phyloP scores from a whole-genome alignment of 176 grass and related monocot species.

The Puya raimondii region DNA sequence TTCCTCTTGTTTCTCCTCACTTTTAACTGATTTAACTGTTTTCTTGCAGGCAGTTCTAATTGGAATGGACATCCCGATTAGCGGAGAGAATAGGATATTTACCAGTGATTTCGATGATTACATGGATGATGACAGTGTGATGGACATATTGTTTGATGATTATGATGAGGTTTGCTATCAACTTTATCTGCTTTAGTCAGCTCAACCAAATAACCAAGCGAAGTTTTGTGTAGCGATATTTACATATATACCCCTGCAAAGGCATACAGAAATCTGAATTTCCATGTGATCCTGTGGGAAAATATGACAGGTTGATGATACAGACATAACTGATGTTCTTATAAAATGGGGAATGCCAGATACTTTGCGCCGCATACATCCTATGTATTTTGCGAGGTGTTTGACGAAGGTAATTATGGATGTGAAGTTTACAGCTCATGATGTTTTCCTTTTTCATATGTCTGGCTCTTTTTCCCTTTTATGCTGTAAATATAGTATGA shows the following conservation, averaged over 20 bases:
- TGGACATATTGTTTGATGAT: slow-evolving; percentile 38
- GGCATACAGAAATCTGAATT: background rate
- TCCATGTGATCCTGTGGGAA: background rate
- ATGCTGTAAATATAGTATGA: no score
- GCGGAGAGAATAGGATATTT: slow-evolving; percentile 43
- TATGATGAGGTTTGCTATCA: slow-evolving; percentile 44
- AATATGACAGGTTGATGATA: slow-evolving; percentile 63
- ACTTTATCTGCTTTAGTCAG: background rate
- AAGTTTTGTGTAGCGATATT: background rate
- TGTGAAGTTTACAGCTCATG: slow-evolving; percentile 6
- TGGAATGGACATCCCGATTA: slow-evolving; percentile 40
- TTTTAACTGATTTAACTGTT: slow-evolving; percentile 32
- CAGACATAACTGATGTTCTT: slow-evolving; percentile 79
- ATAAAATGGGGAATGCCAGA: slow-evolving; percentile 94
- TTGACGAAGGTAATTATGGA: slow-evolving; percentile 50
- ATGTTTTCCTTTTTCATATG: no score
- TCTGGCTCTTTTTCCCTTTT: no score
- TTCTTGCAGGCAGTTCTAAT: slow-evolving; percentile 83
- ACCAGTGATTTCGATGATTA: slow-evolving; percentile 38
- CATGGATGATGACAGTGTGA: slow-evolving; percentile 36
- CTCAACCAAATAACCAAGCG: background rate
- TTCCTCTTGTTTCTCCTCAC: slow-evolving; percentile 2
- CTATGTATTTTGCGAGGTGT: slow-evolving; percentile 87
- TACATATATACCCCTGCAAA: background rate
- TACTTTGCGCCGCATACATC: slow-evolving; percentile 69